These are phyloP conservation scores for Penicillium frequentans DNA, from an alignment of 2,329 filamentous ascomycete species.

Conservation along the genomic window DNA sequence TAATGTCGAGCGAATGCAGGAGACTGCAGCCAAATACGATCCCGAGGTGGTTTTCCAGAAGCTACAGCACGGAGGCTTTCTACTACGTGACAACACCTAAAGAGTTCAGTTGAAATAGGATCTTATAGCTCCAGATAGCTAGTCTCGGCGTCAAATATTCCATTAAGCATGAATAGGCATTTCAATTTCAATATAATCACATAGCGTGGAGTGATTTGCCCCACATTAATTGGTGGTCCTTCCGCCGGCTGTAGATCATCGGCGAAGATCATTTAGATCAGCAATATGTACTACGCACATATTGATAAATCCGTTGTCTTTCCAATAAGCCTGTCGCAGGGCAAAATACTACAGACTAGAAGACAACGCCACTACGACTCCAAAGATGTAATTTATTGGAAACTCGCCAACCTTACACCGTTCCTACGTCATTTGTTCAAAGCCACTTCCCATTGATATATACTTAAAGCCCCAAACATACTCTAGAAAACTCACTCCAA, in stretches of 20 bases:
- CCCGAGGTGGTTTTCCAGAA: background rate
- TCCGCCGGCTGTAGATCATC: background rate
- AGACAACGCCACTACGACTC: background rate
- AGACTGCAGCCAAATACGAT: background rate
- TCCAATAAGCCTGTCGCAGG: background rate
- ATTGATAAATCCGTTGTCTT: background rate
- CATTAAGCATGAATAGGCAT: too few species aligned
- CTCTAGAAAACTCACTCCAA: background rate
- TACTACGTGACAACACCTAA: background rate
- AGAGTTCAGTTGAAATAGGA: too few species aligned
- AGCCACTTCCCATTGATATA: background rate
- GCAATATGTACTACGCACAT: background rate
- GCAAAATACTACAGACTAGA: background rate
- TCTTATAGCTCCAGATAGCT: too few species aligned
- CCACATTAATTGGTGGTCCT: background rate
- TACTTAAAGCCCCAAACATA: background rate
- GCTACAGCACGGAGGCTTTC: background rate
- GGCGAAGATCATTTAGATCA: background rate
- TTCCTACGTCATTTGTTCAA: background rate
- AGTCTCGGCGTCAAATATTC: too few species aligned
- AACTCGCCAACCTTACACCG: conserved; percentile 1
- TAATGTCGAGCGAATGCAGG: background rate
- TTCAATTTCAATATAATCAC: too few species aligned
- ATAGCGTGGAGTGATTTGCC: background rate
- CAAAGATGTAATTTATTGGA: background rate